Evolutionary conservation across 2,329 filamentous ascomycete genomes (phyloP), one percentile per base, ranked within the genome.

Genomic region (Fusarium mundagurra): DNA sequence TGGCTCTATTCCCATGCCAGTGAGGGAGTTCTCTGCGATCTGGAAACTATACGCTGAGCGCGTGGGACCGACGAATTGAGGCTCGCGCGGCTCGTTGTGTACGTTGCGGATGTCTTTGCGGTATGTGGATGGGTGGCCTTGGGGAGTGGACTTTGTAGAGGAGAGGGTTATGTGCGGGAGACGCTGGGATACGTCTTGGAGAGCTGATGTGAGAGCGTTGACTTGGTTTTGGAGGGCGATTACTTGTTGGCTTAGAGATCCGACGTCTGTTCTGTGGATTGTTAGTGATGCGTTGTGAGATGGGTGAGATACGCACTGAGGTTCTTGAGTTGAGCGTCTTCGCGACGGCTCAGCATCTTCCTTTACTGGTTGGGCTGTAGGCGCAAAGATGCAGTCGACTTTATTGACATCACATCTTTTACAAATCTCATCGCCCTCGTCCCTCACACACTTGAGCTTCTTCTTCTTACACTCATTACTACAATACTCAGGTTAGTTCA

Each of bases 401-500:
- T 44, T n/a, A 27, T 51, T 59, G 0, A 34, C 20, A 16, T 34
- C 43, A 27, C 64, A 67, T 20, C 64, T 67, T 24, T 43, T 66
- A 27, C 64, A 67, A 2, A 44, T 8, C 2, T 60, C 31, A 24
- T 66, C 31, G 0, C 51, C 61, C 3, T 59, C 64, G 1, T 67
- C 64, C 8, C 38, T 66, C n/a, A 66, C 44, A 39, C 64, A 67
- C n/a, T 67, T 67, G 8, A 67, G 24, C 16, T 67, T 67, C 10
- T 33, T 65, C 45, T 67, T 67, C 44, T 67, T 67, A 24, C 64
- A 67, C 27, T 65, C 63, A 36, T 67, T 65, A 20, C 64, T 67
- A 29, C 18, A 2, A 17, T n/a, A n/a, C n/a, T n/a, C n/a, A 3
- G 3, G 41, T 67, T 43, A 66, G 48, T 27, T 38, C 17, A 13